Evolutionary conservation across 768 basidiomycete species (phyloP).

Genomic region (Nidularia sp.): DNA sequence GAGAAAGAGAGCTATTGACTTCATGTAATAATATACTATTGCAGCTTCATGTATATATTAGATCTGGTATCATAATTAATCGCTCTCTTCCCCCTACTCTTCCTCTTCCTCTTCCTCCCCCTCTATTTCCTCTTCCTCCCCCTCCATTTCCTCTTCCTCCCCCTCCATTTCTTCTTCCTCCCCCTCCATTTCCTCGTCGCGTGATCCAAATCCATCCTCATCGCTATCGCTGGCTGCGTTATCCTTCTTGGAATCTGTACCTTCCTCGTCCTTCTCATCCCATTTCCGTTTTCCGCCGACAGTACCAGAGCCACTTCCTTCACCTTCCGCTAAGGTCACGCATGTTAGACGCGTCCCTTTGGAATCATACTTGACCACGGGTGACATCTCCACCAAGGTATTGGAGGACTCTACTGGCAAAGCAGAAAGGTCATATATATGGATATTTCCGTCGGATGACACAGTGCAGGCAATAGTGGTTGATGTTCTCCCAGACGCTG

Average conservation of each 20-base stretch:
- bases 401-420: constrained; percentile 26
- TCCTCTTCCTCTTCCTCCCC: constrained; percentile 20
- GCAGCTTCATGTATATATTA: not conserved
- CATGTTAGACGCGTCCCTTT: constrained; percentile 87
- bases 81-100: constrained; percentile 22
- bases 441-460: constrained; percentile 88
- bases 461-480: constrained; percentile 71
- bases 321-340: constrained; percentile 29
- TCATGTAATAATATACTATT: constrained; percentile 41
- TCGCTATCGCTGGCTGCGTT: no score
- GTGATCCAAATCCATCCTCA: no score
- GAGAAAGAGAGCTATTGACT: constrained; percentile 73
- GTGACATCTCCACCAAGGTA: constrained; percentile 34
- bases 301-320: constrained; percentile 6
- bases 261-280: constrained; percentile 12
- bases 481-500: constrained; percentile 21
- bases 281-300: constrained; percentile 19
- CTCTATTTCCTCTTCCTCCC: constrained; percentile 20
- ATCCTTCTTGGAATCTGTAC: constrained; percentile 13
- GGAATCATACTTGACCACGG: constrained; percentile 72
- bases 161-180: constrained; percentile 9
- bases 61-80: constrained; percentile 4
- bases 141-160: constrained; percentile 13
- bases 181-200: constrained; percentile 2
- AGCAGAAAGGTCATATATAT: constrained; percentile 65